Percentiles rank a stretch among this genome's conserved stretches.
Evolutionary conservation across 2,329 filamentous ascomycete genomes (phyloP).

Genomic region (Rosellinia necatrix): DNA sequence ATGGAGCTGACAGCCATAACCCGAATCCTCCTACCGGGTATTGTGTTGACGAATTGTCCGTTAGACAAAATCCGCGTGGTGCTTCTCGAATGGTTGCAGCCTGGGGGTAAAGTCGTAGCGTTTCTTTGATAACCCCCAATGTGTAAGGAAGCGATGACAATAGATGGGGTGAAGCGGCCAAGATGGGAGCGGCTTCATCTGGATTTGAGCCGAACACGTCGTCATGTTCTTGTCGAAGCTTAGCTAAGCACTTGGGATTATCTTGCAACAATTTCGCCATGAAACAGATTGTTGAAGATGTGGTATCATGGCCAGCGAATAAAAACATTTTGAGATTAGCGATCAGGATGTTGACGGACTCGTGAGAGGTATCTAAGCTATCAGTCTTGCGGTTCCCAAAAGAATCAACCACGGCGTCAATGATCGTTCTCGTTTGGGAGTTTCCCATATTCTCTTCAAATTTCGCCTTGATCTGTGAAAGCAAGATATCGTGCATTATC

Average conservation of each 20-base stretch:
- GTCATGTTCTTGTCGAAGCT: constrained; percentile 21
- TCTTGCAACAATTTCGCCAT: constrained; percentile 16
- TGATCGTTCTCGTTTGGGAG: no score
- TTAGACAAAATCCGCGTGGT: neutral
- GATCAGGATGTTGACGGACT: neutral
- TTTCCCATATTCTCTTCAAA: neutral
- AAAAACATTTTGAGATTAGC: constrained; percentile 20
- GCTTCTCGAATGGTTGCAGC: neutral
- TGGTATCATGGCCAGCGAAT: constrained; percentile 22
- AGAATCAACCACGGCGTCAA: no score
- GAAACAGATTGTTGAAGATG: constrained; percentile 18
- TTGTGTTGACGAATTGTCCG: neutral
- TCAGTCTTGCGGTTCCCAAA: neutral
- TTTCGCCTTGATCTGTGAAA: neutral
- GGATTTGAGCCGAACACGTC: constrained; percentile 7
- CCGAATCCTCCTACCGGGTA: neutral
- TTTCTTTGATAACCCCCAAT: neutral
- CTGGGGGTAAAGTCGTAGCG: neutral
- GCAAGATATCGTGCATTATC: neutral
- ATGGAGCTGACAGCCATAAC: constrained; percentile 29
- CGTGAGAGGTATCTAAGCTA: no score
- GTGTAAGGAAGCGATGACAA: neutral
- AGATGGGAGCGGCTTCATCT: neutral
- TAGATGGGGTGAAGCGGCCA: neutral
- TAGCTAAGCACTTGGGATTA: constrained; percentile 3